Evolutionary conservation across 1,284 basidiomycete genomes (phyloP).

Genomic region (Vanrija pseudolonga): DNA sequence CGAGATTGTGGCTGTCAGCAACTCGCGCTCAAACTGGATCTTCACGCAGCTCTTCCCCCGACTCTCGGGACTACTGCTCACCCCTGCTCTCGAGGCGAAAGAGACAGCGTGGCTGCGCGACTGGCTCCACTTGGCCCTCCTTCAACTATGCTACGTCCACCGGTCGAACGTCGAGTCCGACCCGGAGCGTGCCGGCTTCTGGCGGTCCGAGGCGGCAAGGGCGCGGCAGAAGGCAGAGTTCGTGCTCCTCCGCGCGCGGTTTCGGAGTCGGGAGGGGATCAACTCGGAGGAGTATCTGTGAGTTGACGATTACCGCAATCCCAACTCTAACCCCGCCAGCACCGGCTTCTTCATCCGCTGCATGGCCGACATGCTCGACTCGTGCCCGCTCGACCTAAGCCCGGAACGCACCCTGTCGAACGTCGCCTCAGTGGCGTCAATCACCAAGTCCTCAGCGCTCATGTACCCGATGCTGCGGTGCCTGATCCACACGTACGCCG

Average conservation of each 20-base stretch:
- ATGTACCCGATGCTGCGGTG: conserved; percentile 14
- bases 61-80: conserved; percentile 4
- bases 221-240: conserved; percentile 12
- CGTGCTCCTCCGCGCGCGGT: conserved; percentile 13
- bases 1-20: conserved; percentile 14
- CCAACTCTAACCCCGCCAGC: neutral
- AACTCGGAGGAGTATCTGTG: conserved; percentile 21
- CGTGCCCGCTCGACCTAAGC: conserved; percentile 5
- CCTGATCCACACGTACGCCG: conserved; percentile 18
- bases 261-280: conserved; percentile 11
- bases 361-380: conserved; percentile 24
- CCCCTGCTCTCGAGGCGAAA: neutral
- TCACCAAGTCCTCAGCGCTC: neutral
- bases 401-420: neutral
- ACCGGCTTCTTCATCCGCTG: conserved; percentile 21
- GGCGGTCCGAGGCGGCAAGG: conserved; percentile 5
- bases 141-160: conserved; percentile 20
- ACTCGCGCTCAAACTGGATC: conserved; percentile 21
- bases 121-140: conserved; percentile 14
- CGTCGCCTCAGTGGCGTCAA: neutral
- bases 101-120: conserved; percentile 4
- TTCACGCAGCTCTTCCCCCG: conserved; percentile 20
- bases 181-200: conserved; percentile 3
- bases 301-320: neutral
- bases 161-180: conserved; percentile 19